These are phyloP conservation scores for Trichoderma asperellum DNA, from an alignment of 2,329 filamentous ascomycete species.

Conservation along the genomic window DNA sequence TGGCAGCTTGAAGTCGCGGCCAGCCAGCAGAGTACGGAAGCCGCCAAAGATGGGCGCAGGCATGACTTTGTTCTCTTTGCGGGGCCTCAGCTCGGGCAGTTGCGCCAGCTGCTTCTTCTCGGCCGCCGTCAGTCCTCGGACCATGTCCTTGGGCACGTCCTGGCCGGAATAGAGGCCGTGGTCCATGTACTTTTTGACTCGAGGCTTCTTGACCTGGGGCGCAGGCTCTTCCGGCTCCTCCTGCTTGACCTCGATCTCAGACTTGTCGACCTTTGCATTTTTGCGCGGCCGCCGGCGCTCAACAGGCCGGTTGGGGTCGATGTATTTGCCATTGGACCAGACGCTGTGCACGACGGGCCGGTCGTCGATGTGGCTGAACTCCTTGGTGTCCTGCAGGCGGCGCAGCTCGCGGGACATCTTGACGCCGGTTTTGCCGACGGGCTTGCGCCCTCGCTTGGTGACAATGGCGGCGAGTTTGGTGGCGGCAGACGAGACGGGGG, in stretches of 20 bases:
- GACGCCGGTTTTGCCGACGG: constrained; percentile 48
- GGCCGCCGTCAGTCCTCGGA: constrained; percentile 51
- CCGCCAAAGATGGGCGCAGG: constrained; percentile 81
- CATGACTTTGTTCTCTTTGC: constrained; percentile 60
- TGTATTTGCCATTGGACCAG: constrained; percentile 68
- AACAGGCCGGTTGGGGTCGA: constrained; percentile 51
- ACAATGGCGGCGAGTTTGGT: constrained; percentile 56
- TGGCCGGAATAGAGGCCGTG: constrained; percentile 91
- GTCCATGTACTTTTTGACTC: constrained; percentile 74
- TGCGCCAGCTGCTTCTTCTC: constrained; percentile 58
- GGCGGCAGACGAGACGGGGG: constrained; percentile 48
- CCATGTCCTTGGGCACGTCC: constrained; percentile 54
- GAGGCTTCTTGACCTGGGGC: constrained; percentile 47
- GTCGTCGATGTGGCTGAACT: constrained; percentile 63
- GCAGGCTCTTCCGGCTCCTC: constrained; percentile 46
- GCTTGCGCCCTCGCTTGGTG: constrained; percentile 64
- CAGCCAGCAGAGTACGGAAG: constrained; percentile 69
- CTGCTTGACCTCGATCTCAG: constrained; percentile 24
- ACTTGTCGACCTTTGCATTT: constrained; percentile 30
- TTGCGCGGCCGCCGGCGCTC: constrained; percentile 45
- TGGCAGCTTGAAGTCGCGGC: constrained; percentile 84
- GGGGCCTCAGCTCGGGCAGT: constrained; percentile 53
- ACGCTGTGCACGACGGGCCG: constrained; percentile 61
- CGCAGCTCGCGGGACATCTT: constrained; percentile 61
- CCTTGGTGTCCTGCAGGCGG: constrained; percentile 65